Base-by-base conservation (phyloP, 164 flowering plant genomes). In the Sedum album region DNA sequence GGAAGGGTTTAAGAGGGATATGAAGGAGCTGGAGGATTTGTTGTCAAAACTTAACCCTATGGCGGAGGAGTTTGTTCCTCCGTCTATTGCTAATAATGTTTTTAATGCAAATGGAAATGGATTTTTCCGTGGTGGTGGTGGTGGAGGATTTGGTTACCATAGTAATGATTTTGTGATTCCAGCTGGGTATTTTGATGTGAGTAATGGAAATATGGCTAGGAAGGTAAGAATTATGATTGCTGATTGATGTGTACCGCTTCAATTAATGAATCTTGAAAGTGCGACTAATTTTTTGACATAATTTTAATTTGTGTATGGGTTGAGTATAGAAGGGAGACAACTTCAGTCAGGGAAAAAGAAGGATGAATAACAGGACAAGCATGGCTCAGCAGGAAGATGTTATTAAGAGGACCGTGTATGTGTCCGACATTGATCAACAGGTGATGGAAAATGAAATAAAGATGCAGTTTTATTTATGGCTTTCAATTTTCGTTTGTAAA, bases 371-470 rank as follows among this genome's bases (percentile, higher is more conserved):
- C 31, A 77, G 95, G 63, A 75, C 88, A 48, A 78, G 78, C 53
- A 75, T 78, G 74, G 97, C 96, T 23, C 95, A 90, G 73, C 77
- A 88, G 70, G 97, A 91, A 67, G 97, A 88, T 66, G 76, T 88
- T 36, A 83, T 90, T 70, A 78, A 90, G 81, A 76, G 92, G 78
- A 94, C 96, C 63, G 99, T 94, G 5, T 94, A 94, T 88, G 96
- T 94, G 23, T 86, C 97, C 53, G 99, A 94, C 73, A 91, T 94
- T 68, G 96, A 86, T 82, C 97, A 90, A 68, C 89, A 83, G 82
- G 99, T 94, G 73, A 76, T 26, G 33, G 80, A 17, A 68, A 33
- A 18, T 23, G 36, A 57, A 33, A 18, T 0, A 9, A 11, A 41
- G 46, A 13, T 11, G 3, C 1, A 6, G 28, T 26, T 72, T 5